These are phyloP conservation scores for Eutrema japonicum DNA, from an alignment of 345 rosid genomes.

Conservation along the genomic window DNA sequence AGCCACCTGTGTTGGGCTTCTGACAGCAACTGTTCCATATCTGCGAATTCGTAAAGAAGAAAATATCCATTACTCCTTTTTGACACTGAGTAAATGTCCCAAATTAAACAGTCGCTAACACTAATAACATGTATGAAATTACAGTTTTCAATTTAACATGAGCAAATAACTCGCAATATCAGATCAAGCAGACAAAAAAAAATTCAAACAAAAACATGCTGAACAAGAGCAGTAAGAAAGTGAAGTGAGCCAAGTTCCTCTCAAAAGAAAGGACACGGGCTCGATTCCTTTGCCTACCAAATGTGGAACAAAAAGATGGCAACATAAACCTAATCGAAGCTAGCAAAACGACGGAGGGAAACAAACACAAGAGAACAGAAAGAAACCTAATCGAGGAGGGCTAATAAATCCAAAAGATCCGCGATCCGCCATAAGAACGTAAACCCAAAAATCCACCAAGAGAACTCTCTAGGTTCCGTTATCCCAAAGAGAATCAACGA, in stretches of 20 bases:
- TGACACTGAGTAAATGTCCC: not conserved
- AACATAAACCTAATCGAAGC: slow-evolving; percentile 11
- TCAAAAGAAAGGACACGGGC: not conserved
- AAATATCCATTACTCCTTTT: slow-evolving; percentile 15
- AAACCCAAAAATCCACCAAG: slow-evolving; percentile 14
- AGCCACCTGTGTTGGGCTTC: slow-evolving; percentile 95
- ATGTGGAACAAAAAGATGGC: slow-evolving; percentile 11
- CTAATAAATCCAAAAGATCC: slow-evolving; percentile 45
- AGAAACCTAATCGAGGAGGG: slow-evolving; percentile 57
- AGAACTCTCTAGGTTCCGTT: slow-evolving; percentile 38
- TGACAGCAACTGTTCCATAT: slow-evolving; percentile 51
- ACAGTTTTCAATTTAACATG: not conserved
- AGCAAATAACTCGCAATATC: slow-evolving; percentile 9
- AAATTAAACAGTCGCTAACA: not conserved
- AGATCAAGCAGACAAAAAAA: slow-evolving; percentile 6
- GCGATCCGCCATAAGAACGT: slow-evolving; percentile 54
- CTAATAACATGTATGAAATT: slow-evolving; percentile 23
- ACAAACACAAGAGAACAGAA: slow-evolving; percentile 6
- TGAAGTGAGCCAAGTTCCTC: slow-evolving; percentile 16
- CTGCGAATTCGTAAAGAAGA: slow-evolving; percentile 30
- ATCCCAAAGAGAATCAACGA: slow-evolving; percentile 26
- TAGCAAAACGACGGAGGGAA: not conserved
- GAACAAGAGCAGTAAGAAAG: slow-evolving; percentile 5
- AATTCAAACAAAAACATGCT: not conserved
- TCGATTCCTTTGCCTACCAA: slow-evolving; percentile 22